Percentiles rank a stretch among this genome's conserved stretches.
phyloP scores from a whole-genome alignment of 495 filamentous ascomycete species.

The Penicillium bovifimosum region DNA sequence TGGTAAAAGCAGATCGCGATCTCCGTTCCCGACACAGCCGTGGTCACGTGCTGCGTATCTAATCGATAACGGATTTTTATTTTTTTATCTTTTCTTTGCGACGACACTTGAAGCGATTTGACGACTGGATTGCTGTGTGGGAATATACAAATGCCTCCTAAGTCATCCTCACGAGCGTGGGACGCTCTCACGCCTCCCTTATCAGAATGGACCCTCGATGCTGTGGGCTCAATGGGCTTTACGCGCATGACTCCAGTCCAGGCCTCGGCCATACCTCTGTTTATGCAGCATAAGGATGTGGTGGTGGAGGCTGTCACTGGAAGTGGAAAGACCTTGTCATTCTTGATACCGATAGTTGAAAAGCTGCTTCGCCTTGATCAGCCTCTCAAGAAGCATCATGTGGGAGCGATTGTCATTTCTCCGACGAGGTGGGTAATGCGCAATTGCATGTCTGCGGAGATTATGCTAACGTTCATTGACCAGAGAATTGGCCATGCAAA shows the following conservation, averaged over 20 bases:
- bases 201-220: constrained; percentile 88
- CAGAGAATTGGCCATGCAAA: constrained; percentile 86
- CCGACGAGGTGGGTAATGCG: constrained; percentile 59
- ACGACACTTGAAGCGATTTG: constrained; percentile 2
- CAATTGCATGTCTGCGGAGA: neutral
- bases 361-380: constrained; percentile 71
- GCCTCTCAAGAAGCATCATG: constrained; percentile 78
- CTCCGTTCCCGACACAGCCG: constrained; percentile 23
- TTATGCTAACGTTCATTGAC: constrained; percentile 6
- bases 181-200: constrained; percentile 68
- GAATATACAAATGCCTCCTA: constrained; percentile 31
- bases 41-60: constrained; percentile 22
- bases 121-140: neutral
- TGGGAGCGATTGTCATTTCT: constrained; percentile 84
- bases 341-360: constrained; percentile 83
- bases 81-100: constrained; percentile 11
- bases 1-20: constrained; percentile 19
- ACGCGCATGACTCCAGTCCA: constrained; percentile 88
- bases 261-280: constrained; percentile 85
- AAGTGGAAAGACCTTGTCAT: constrained; percentile 89
- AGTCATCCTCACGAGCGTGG: constrained; percentile 60
- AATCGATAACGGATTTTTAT: constrained; percentile 29
- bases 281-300: constrained; percentile 91
- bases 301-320: constrained; percentile 97
- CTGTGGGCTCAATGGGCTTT: constrained; percentile 79